Percentiles rank a stretch among this genome's conserved stretches.
Evolutionary conservation across 2,329 filamentous ascomycete genomes (phyloP).

Genomic region (Trichoderma oligosporum): DNA sequence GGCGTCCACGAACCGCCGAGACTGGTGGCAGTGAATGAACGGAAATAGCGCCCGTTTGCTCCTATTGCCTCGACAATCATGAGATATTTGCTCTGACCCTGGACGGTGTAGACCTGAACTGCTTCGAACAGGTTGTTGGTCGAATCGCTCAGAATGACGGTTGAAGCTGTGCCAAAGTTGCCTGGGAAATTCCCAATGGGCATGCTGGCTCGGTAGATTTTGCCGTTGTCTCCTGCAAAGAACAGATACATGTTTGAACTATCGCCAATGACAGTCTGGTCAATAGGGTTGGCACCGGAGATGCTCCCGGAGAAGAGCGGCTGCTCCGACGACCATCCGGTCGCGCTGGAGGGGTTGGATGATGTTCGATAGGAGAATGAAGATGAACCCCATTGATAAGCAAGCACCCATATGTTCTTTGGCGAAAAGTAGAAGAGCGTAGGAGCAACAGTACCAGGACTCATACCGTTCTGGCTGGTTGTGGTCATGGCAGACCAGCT

Average conservation of each 20-base stretch:
- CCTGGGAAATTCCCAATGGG: constrained; percentile 2
- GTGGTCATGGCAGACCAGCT: not conserved
- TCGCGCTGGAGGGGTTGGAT: not conserved
- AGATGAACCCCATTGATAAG: constrained; percentile 5
- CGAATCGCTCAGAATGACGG: not conserved
- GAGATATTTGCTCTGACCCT: not conserved
- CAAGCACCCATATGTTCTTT: constrained; percentile 1
- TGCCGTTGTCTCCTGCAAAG: constrained; percentile 4
- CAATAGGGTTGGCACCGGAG: not conserved
- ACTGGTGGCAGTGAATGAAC: not conserved
- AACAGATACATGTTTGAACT: constrained; percentile 8
- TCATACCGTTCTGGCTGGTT: constrained; percentile 4
- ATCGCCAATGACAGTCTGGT: constrained; percentile 9
- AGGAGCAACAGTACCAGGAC: not conserved
- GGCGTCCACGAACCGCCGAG: constrained; percentile 1
- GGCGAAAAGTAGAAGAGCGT: not conserved
- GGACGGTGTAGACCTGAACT: not conserved
- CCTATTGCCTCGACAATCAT: constrained; percentile 14
- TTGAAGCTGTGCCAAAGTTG: not conserved
- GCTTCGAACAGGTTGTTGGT: constrained; percentile 6
- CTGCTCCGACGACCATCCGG: constrained; percentile 4
- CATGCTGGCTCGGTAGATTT: constrained; percentile 5
- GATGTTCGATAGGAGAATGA: not conserved
- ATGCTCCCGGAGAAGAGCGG: constrained; percentile 1
- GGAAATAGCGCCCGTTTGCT: constrained; percentile 7